Base-by-base conservation (phyloP, 192 early-diverging fungal species). In the Allomyces macrogynus region DNA sequence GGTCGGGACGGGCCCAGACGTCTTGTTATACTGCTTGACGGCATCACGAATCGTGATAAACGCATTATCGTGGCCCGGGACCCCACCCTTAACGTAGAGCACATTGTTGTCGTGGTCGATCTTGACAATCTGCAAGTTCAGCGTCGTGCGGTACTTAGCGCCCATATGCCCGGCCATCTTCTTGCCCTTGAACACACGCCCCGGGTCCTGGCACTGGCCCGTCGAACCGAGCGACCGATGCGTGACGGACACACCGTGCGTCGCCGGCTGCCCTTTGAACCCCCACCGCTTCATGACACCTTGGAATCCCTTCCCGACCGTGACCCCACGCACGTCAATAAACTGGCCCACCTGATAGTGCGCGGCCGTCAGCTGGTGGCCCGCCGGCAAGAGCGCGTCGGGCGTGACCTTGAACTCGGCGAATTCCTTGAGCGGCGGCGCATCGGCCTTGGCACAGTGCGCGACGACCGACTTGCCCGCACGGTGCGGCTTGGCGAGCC, bases 101-200 rank as follows among this genome's bases (percentile, higher is more conserved):
- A 93, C 74, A 76, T 94, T 91, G 64, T 91, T 72, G 8, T 69
- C 80, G 44, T 83, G 84, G 70, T 97, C 94, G 49, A 97, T 81
- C 75, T 90, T 90, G 68, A 90, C 71, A 26, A 95, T 88, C 66
- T 89, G 79, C 14, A 94, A 73, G 65, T 82, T 90, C 67, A 90
- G 86, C 24, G 85, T 83, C 4, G 92, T 93, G 1, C 78, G 72
- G 67, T 74, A 86, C 61, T 89, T 84, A 63, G 87, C 87, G 64
- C 95, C 95, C 86, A 98, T 89, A 24, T 88, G 84, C 61, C 95
- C 95, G 22, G 93, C 84, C 95, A 98, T 98, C 70, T 98, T 98
- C 78, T 92, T 98, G 22, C 95, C 95, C 67, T 89, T 89, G 71
- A 88, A 93, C 60, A 95, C 91, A 62, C 82, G 85, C 23, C 90